phyloP scores from a whole-genome alignment of 345 rosid species.

The Aquilaria sinensis region DNA sequence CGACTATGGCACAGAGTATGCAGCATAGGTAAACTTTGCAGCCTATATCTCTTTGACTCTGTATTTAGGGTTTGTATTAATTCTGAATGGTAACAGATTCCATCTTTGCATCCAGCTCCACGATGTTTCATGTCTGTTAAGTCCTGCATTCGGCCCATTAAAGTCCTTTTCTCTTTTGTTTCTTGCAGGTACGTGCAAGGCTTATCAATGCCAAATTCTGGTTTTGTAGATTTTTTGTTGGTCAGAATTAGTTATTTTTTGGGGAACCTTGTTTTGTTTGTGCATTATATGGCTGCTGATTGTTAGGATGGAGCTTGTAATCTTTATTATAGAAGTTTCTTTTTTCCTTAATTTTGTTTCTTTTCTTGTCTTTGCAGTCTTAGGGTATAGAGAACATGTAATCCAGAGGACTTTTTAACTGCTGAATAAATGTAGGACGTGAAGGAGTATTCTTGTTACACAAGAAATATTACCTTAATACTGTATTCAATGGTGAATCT shows the following conservation, averaged over 20 bases:
- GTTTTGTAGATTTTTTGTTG: too few species aligned
- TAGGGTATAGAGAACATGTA: constrained; percentile 10
- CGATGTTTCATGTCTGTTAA: too few species aligned
- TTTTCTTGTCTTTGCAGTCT: constrained; percentile 2
- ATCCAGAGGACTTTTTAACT: constrained; percentile 1
- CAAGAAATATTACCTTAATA: too few species aligned
- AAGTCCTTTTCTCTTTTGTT: too few species aligned
- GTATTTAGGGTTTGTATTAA: too few species aligned
- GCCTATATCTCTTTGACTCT: not conserved
- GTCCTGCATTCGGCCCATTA: too few species aligned
- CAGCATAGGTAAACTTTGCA: constrained; percentile 24
- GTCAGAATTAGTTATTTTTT: not conserved
- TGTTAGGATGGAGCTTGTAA: constrained; percentile 14
- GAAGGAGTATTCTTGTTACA: not conserved
- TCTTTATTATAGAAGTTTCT: not conserved
- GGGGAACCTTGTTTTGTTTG: constrained; percentile 7
- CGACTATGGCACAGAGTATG: constrained; percentile 51
- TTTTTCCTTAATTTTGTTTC: not conserved
- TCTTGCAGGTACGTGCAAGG: too few species aligned
- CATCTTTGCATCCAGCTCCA: too few species aligned
- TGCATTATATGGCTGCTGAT: constrained; percentile 20
- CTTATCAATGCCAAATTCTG: too few species aligned
- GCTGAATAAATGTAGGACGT: constrained; percentile 22
- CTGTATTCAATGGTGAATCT: too few species aligned
- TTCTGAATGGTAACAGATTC: too few species aligned